Evolutionary conservation across 2,329 filamentous ascomycete species (phyloP).

Genomic region (Elsinoe necatrix): DNA sequence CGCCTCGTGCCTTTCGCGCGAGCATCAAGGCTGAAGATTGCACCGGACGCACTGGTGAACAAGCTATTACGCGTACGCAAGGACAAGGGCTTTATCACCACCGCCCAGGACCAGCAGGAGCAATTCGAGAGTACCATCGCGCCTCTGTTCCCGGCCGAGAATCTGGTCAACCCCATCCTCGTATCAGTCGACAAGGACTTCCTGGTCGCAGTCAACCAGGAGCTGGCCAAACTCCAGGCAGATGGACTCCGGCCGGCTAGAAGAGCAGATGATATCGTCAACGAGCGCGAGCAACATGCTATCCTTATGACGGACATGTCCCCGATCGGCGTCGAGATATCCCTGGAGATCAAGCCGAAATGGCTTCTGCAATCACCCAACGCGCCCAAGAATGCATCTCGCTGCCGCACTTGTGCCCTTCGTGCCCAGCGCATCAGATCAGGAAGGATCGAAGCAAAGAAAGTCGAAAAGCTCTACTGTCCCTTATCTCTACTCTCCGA

Average conservation of each 20-base stretch:
- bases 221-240: conserved; percentile 18
- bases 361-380: conserved; percentile 41
- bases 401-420: conserved; percentile 42
- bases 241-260: conserved; percentile 20
- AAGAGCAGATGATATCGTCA: conserved; percentile 24
- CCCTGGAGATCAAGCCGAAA: conserved; percentile 41
- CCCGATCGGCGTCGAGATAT: conserved; percentile 21
- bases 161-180: conserved; percentile 27
- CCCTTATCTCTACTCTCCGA: conserved; percentile 35
- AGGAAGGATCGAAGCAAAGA: conserved; percentile 1
- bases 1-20: conserved; percentile 19
- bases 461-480: conserved; percentile 28
- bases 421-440: conserved; percentile 29
- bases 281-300: conserved; percentile 23
- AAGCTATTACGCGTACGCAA: conserved; percentile 29
- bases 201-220: conserved; percentile 21
- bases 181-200: conserved; percentile 22
- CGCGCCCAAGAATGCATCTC: conserved; percentile 32
- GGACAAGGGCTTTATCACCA: conserved; percentile 25
- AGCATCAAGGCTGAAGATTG: conserved; percentile 8
- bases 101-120: conserved; percentile 23
- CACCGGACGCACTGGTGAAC: conserved; percentile 20
- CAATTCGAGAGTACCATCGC: conserved; percentile 24
- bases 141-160: conserved; percentile 25
- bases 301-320: conserved; percentile 32